Evolutionary conservation across 768 basidiomycete genomes (phyloP).

Genomic region (Mycena epipterygia): DNA sequence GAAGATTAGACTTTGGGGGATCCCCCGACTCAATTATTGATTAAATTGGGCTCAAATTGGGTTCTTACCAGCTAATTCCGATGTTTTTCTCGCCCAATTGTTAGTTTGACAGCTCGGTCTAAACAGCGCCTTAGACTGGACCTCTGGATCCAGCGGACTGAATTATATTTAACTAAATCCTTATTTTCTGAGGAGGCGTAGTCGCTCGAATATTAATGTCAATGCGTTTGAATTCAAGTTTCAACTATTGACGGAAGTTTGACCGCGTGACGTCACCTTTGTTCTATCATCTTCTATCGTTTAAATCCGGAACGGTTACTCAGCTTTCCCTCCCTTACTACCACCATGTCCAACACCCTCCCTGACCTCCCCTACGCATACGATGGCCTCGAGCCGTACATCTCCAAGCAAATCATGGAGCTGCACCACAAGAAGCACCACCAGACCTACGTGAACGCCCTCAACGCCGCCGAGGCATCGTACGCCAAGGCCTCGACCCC

Average conservation of each 20-base stretch:
- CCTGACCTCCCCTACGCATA: constrained; percentile 85
- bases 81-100: too few relatives aligned
- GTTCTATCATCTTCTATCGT: constrained; percentile 4
- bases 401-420: constrained; percentile 92
- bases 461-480: constrained; percentile 89
- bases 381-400: constrained; percentile 94
- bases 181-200: too few relatives aligned
- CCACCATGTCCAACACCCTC: constrained; percentile 66
- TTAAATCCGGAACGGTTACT: constrained; percentile 22
- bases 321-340: constrained; percentile 9
- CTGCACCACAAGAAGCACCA: constrained; percentile 97
- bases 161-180: too few relatives aligned
- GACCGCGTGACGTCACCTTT: constrained; percentile 12
- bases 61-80: too few relatives aligned
- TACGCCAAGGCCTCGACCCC: constrained; percentile 77
- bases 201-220: too few relatives aligned
- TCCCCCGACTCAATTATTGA: too few relatives aligned
- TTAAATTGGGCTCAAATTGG: too few relatives aligned
- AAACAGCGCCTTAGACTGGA: too few relatives aligned
- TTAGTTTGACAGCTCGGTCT: too few relatives aligned
- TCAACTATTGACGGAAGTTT: not conserved
- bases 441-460: constrained; percentile 92
- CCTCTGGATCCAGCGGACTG: too few relatives aligned
- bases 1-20: too few relatives aligned
- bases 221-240: too few relatives aligned